A percentile compares a stretch with the other conserved stretches of the same genome.
phyloP scores from a whole-genome alignment of 1,284 basidiomycete species.

The Stygiomarasmius scandens region DNA sequence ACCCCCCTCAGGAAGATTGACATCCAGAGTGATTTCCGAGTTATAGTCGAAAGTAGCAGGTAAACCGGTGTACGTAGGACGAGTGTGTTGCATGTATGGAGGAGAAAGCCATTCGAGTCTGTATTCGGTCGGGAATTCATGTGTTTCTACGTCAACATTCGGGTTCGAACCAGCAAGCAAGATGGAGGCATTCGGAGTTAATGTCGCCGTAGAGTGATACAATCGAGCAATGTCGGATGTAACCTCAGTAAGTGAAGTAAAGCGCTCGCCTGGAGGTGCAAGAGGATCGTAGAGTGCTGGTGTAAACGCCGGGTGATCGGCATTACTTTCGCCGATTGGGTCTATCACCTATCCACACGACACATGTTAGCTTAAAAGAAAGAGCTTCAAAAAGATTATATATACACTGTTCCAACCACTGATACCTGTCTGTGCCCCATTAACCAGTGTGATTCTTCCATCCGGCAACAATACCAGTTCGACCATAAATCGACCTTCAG shows the following conservation, averaged over 20 bases:
- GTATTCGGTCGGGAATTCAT: not conserved
- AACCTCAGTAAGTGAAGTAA: conserved; percentile 40
- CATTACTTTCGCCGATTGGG: conserved; percentile 45
- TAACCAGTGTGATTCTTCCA: conserved; percentile 51
- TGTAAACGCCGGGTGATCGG: conserved; percentile 42
- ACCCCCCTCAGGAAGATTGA: no score
- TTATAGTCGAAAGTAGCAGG: no score
- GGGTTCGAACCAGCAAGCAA: conserved; percentile 50
- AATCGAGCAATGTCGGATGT: conserved; percentile 36
- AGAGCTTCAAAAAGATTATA: conserved; percentile 32
- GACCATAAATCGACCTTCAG: conserved; percentile 44
- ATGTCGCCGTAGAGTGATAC: conserved; percentile 39
- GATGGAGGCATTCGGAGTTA: conserved; percentile 29
- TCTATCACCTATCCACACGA: not conserved
- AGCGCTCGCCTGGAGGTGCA: conserved; percentile 41
- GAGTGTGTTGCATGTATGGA: conserved; percentile 34
- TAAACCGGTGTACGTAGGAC: conserved; percentile 48
- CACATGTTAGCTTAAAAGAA: conserved; percentile 5
- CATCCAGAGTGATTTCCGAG: no score
- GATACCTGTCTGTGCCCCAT: conserved; percentile 46
- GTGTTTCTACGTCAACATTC: conserved; percentile 42
- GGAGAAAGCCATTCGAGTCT: conserved; percentile 8
- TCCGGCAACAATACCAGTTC: conserved; percentile 54
- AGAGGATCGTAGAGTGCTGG: conserved; percentile 50
- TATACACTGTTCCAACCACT: no score